A percentile compares a stretch with the other conserved stretches of the same genome.
Evolutionary conservation across 208 protist genomes (phyloP).

Genomic region (Trypanosoma boissoni): DNA sequence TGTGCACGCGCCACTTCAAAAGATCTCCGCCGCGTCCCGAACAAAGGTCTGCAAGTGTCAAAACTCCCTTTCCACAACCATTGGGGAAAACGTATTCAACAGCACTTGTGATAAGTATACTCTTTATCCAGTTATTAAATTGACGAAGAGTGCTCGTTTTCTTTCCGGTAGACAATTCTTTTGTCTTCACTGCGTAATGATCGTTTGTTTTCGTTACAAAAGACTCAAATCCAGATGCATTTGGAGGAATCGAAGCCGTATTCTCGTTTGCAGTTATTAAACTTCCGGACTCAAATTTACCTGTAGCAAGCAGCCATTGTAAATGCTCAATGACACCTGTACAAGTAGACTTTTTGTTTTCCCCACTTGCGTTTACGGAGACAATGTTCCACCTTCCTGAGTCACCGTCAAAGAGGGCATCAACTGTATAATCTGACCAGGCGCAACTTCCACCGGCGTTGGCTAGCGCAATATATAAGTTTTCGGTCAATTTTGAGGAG

Average conservation of each 20-base stretch:
- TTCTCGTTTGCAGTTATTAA: background rate
- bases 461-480: constrained; percentile 65
- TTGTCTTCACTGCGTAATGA: constrained; percentile 60
- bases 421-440: constrained; percentile 82
- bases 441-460: constrained; percentile 76
- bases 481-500: constrained; percentile 34
- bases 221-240: background rate
- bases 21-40: constrained; percentile 76
- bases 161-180: constrained; percentile 31
- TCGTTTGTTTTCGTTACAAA: constrained; percentile 33
- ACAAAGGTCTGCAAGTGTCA: constrained; percentile 62
- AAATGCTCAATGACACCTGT: constrained; percentile 63
- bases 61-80: background rate
- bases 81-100: constrained; percentile 8
- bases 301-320: constrained; percentile 35
- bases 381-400: constrained; percentile 64
- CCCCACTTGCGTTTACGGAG: constrained; percentile 38
- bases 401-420: constrained; percentile 53
- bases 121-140: constrained; percentile 83
- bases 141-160: constrained; percentile 46
- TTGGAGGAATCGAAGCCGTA: background rate
- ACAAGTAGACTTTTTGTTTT: constrained; percentile 63
- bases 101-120: constrained; percentile 19
- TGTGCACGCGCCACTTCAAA: constrained; percentile 64
- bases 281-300: constrained; percentile 7